Conservation (phyloP, 2,329 filamentous ascomycete genomes). For the Hymenoscyphus scutula region DNA sequence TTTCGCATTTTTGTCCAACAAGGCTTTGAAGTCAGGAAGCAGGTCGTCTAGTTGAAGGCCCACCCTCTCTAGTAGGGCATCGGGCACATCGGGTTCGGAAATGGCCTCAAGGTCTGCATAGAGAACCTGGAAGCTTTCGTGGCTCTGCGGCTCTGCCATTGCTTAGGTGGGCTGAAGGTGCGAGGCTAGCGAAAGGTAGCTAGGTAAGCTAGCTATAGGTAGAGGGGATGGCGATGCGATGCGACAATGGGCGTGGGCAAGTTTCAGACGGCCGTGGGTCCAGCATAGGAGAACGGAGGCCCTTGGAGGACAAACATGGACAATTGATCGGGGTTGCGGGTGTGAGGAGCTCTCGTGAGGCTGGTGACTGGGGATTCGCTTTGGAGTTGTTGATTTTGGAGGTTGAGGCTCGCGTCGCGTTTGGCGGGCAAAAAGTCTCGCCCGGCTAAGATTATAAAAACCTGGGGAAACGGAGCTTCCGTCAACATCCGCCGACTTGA, state of each 20-base stretch:
- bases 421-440: background rate
- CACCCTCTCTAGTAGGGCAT: constrained; percentile 61
- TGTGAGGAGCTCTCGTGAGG: background rate
- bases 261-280: constrained; percentile 7
- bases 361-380: background rate
- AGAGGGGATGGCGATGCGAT: constrained; percentile 19
- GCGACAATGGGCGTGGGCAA: constrained; percentile 23
- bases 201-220: background rate
- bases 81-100: constrained; percentile 66
- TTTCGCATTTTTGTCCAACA: constrained; percentile 73
- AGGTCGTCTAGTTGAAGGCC: constrained; percentile 63
- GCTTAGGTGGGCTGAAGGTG: constrained; percentile 16
- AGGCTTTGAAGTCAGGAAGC: constrained; percentile 63
- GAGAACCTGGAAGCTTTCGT: constrained; percentile 78
- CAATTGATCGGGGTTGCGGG: background rate
- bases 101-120: constrained; percentile 81
- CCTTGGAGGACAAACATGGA: constrained; percentile 14
- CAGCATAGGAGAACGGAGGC: constrained; percentile 20
- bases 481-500: background rate
- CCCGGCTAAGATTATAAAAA: background rate
- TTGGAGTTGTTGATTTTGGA: constrained; percentile 7
- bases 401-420: constrained; percentile 3
- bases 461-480: constrained; percentile 1
- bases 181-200: no score
- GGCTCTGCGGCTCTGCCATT: constrained; percentile 72